phyloP scores from a whole-genome alignment of 352 stramenopile genomes.

The Plasmopara viticola region DNA sequence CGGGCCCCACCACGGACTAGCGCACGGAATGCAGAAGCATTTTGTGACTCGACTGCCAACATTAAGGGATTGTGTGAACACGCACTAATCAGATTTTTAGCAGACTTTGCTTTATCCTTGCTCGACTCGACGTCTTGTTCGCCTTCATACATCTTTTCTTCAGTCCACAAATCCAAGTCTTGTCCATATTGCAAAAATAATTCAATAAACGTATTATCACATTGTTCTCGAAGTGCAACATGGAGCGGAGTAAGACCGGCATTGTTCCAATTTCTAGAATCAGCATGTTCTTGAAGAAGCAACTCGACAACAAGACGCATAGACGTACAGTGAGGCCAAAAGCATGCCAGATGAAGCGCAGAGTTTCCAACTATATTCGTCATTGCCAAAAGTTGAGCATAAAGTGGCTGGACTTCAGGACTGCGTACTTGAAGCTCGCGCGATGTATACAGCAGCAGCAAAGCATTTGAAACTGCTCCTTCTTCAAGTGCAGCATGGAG shows the following conservation, averaged over 20 bases:
- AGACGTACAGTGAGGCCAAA: slow-evolving; percentile 23
- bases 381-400: slow-evolving; percentile 21
- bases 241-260: slow-evolving; percentile 47
- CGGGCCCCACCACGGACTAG: slow-evolving; percentile 46
- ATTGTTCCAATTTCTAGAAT: slow-evolving; percentile 48
- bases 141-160: slow-evolving; percentile 29
- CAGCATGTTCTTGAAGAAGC: slow-evolving; percentile 37
- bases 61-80: slow-evolving; percentile 42
- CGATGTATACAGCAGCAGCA: slow-evolving; percentile 34
- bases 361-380: slow-evolving; percentile 28
- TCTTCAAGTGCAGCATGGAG: slow-evolving; percentile 40
- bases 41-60: slow-evolving; percentile 45
- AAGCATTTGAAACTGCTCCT: slow-evolving; percentile 32
- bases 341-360: slow-evolving; percentile 47
- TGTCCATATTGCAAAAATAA: slow-evolving; percentile 39
- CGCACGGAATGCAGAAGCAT: slow-evolving; percentile 36
- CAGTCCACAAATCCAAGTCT: slow-evolving; percentile 61
- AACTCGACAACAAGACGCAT: slow-evolving; percentile 39
- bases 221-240: slow-evolving; percentile 37
- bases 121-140: slow-evolving; percentile 8
- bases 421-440: slow-evolving; percentile 22
- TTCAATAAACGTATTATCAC: slow-evolving; percentile 37
- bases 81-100: slow-evolving; percentile 6
- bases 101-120: slow-evolving; percentile 4
- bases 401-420: slow-evolving; percentile 12